Evolutionary conservation across 129 eudicot species (phyloP).

Genomic region (Glebionis coronaria): DNA sequence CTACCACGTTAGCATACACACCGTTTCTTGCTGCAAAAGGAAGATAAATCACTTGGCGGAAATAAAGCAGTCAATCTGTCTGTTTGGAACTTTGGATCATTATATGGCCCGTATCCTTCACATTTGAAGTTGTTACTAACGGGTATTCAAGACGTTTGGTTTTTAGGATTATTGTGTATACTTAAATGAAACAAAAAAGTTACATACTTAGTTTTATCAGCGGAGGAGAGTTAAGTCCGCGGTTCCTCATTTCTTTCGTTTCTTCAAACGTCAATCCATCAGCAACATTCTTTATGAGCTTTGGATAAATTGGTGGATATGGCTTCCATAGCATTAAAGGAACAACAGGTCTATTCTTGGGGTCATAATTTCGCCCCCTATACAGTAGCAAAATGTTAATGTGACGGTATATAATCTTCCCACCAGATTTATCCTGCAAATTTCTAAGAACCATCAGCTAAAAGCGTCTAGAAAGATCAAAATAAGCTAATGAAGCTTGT

Average conservation of each 20-base stretch:
- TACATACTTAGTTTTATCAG: constrained; percentile 72
- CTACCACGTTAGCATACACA: constrained; percentile 80
- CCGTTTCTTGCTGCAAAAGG: constrained; percentile 76
- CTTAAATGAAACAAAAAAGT: not conserved
- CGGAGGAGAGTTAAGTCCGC: constrained; percentile 69
- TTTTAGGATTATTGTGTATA: too few species aligned
- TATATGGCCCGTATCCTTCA: too few species aligned
- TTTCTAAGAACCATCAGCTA: constrained; percentile 36
- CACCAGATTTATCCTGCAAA: constrained; percentile 88
- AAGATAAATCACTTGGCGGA: not conserved
- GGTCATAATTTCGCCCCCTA: constrained; percentile 84
- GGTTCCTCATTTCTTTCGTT: constrained; percentile 78
- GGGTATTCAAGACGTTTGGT: constrained; percentile 3
- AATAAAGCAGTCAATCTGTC: not conserved
- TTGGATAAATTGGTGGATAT: constrained; percentile 83
- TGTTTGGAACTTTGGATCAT: too few species aligned
- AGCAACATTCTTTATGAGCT: constrained; percentile 87
- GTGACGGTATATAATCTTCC: constrained; percentile 70
- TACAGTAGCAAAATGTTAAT: constrained; percentile 70
- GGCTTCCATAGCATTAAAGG: constrained; percentile 99
- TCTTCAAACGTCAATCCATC: constrained; percentile 90
- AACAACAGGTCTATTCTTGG: constrained; percentile 48
- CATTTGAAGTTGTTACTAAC: not conserved
- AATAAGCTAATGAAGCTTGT: not conserved
- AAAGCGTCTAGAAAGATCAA: not conserved